Evolutionary conservation across 2,329 filamentous ascomycete species (phyloP), one percentile per base, ranked within the genome.

Genomic region (Trichoderma koningii): DNA sequence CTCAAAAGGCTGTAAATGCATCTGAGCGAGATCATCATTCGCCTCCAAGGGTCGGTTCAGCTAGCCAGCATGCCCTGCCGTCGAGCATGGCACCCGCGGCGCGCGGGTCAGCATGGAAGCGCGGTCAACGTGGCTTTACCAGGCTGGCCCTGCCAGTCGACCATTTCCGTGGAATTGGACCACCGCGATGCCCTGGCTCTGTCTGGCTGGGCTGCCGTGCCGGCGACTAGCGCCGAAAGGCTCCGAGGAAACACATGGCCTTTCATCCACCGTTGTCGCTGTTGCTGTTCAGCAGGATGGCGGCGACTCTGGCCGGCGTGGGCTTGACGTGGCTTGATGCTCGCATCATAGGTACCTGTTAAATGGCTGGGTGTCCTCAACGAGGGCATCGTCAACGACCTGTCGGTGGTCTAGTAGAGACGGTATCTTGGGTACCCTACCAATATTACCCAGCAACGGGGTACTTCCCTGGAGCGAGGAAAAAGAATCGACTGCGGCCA

Each of bases 111-210:
- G 50, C 50, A 38, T 47, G 14, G 59, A 63, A 53, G 59, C 59
- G 42, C 38, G 59, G 59, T 50, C 48, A 63, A 63, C 50, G 59
- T 63, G 59, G 59, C 59, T 55, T 42, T 55, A 28, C 59, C 48
- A 19, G 59, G 59, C n/a, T 53, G 38, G 42, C 59, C 59, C 55
- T 63, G 59, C 42, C 59, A 55, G 30, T 38, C 38, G 41, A 53
- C 59, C 59, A 63, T 55, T 63, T 63, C 59, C 50, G 41, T 45
- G 59, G 59, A 55, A 63, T 63, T 63, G 59, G 34, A 26, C 12
- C 28, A 41, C 41, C 34, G 34, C 34, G 34, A 38, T 38, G 59
- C 59, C 59, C 59, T 63, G 59, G 50, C 50, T 63, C 59, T 23
- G 21, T 63, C 59, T 23, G 21, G 21, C 21, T 63, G 59, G 57